phyloP scores from a whole-genome alignment of 257 asterid genomes.

The Penstemon eatonii region DNA sequence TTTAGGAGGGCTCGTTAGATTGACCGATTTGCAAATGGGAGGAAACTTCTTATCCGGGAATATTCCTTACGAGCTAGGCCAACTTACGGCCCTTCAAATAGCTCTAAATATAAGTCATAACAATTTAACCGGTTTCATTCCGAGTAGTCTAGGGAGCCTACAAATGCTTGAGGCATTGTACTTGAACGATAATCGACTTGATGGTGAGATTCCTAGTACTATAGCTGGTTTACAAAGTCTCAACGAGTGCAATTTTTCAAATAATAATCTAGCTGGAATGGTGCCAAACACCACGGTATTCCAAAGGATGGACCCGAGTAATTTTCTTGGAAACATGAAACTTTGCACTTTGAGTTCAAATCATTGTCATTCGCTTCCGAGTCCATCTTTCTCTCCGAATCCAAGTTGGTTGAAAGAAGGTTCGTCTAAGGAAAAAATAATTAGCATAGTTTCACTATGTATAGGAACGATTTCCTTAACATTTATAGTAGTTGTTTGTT shows the following conservation, averaged over 20 bases:
- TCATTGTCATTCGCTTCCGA: slow-evolving; percentile 42
- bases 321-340: slow-evolving; percentile 66
- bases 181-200: slow-evolving; percentile 69
- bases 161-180: slow-evolving; percentile 82
- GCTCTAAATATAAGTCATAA: slow-evolving; percentile 76
- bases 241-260: slow-evolving; percentile 73
- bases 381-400: slow-evolving; percentile 27
- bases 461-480: slow-evolving; percentile 53
- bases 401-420: slow-evolving; percentile 49
- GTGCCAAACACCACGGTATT: slow-evolving; percentile 74
- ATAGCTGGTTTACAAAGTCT: slow-evolving; percentile 72
- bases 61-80: slow-evolving; percentile 73
- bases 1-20: slow-evolving; percentile 62
- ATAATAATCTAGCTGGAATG: slow-evolving; percentile 61
- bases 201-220: slow-evolving; percentile 73
- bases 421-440: slow-evolving; percentile 51
- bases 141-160: slow-evolving; percentile 59
- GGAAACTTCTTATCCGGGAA: slow-evolving; percentile 67
- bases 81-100: slow-evolving; percentile 70
- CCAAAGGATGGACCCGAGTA: slow-evolving; percentile 66
- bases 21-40: slow-evolving; percentile 83
- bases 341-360: slow-evolving; percentile 39
- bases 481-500: slow-evolving; percentile 57
- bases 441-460: slow-evolving; percentile 53
- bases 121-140: slow-evolving; percentile 61